Conservation (phyloP, 768 basidiomycete genomes). For the Suillus alpinus region DNA sequence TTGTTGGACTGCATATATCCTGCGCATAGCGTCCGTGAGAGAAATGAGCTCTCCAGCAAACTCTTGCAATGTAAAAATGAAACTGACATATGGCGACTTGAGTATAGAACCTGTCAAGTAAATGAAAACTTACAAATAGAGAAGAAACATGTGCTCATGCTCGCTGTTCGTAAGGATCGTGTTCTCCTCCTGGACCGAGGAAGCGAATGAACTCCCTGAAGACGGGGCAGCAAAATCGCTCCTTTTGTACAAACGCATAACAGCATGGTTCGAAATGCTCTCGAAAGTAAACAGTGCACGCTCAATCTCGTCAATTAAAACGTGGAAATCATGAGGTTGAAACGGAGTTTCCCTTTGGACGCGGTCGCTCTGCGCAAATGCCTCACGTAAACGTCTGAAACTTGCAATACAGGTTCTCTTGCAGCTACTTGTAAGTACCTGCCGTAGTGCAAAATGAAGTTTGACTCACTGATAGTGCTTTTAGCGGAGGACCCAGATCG, state of each 20-base stretch:
- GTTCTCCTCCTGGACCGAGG: conserved; percentile 28
- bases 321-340: conserved; percentile 58
- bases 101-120: not conserved
- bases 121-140: conserved; percentile 79
- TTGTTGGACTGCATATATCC: conserved; percentile 70
- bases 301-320: conserved; percentile 64
- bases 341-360: conserved; percentile 32
- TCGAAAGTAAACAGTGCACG: conserved; percentile 72
- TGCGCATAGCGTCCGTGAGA: conserved; percentile 80
- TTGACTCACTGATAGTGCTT: conserved; percentile 62
- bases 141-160: conserved; percentile 84
- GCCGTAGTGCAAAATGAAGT: conserved; percentile 2
- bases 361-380: conserved; percentile 49
- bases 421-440: not conserved
- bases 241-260: conserved; percentile 69
- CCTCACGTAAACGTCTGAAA: conserved; percentile 61
- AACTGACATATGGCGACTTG: conserved; percentile 46
- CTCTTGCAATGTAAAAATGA: conserved; percentile 95
- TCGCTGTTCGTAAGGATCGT: conserved; percentile 43
- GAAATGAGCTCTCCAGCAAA: conserved; percentile 82
- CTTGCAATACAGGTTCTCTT: conserved; percentile 62
- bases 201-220: conserved; percentile 13
- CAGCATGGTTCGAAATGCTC: conserved; percentile 79
- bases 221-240: conserved; percentile 34
- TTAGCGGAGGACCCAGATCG: conserved; percentile 75